phyloP scores from a whole-genome alignment of 345 rosid genomes.

The Sisymbrium irio region DNA sequence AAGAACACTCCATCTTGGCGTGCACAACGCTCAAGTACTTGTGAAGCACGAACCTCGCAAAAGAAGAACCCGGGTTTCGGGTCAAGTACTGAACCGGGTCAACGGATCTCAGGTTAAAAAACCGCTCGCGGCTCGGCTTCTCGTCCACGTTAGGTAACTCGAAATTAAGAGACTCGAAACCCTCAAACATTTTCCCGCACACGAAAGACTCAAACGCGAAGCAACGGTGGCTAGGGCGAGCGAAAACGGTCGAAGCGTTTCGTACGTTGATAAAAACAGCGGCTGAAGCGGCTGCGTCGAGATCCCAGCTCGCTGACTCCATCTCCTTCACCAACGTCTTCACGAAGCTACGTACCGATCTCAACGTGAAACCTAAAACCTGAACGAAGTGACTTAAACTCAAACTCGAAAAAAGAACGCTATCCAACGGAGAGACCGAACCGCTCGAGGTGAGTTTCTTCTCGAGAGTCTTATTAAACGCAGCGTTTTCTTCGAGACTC shows the following conservation, averaged over 20 bases:
- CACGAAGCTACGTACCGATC: slow-evolving; percentile 66
- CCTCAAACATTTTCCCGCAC: slow-evolving; percentile 60
- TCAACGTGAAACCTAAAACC: slow-evolving; percentile 47
- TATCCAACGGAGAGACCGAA: slow-evolving; percentile 51
- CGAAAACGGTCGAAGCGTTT: slow-evolving; percentile 29
- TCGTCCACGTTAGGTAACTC: slow-evolving; percentile 9
- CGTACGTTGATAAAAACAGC: slow-evolving; percentile 39
- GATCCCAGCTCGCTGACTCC: slow-evolving; percentile 80
- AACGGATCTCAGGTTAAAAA: slow-evolving; percentile 46
- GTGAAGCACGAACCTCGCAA: slow-evolving; percentile 50
- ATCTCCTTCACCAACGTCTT: slow-evolving; percentile 69
- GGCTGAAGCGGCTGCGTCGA: slow-evolving; percentile 63
- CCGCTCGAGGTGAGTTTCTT: slow-evolving; percentile 71
- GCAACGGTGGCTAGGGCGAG: slow-evolving; percentile 48
- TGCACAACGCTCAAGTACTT: slow-evolving; percentile 78
- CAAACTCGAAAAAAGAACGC: slow-evolving; percentile 39
- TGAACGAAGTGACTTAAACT: slow-evolving; percentile 54
- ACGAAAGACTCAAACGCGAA: slow-evolving; percentile 79
- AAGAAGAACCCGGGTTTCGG: slow-evolving; percentile 51
- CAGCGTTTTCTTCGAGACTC: slow-evolving; percentile 36
- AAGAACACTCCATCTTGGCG: slow-evolving; percentile 95
- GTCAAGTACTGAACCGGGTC: slow-evolving; percentile 46
- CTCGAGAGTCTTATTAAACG: slow-evolving; percentile 53
- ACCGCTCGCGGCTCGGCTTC: slow-evolving; percentile 29
- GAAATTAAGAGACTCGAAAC: slow-evolving; percentile 52